These are phyloP conservation scores for Orbilia quercus DNA, from an alignment of 2,329 filamentous ascomycete genomes.

Conservation along the genomic window DNA sequence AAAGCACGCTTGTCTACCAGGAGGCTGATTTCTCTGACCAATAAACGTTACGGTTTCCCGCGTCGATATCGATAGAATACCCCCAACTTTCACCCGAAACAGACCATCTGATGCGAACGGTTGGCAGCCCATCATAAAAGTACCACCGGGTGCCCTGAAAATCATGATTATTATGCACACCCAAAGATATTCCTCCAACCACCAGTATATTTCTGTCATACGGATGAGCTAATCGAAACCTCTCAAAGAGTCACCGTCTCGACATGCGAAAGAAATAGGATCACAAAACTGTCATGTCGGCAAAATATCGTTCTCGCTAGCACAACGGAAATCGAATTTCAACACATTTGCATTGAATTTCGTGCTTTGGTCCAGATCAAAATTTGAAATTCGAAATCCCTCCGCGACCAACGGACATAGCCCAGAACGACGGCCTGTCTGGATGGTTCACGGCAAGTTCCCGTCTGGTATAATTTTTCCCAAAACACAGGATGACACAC, in stretches of 20 bases:
- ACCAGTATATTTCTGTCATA: slow-evolving; percentile 17
- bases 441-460: slow-evolving; percentile 8
- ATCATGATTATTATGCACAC: slow-evolving; percentile 7
- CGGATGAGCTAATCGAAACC: slow-evolving; percentile 37
- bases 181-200: slow-evolving; percentile 15
- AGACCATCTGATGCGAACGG: slow-evolving; percentile 28
- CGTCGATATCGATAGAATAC: slow-evolving; percentile 16
- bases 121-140: slow-evolving; percentile 11
- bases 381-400: too few relatives aligned
- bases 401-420: background rate
- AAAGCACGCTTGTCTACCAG: background rate
- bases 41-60: slow-evolving; percentile 29
- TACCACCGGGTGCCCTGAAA: slow-evolving; percentile 17
- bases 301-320: background rate
- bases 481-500: slow-evolving; percentile 31
- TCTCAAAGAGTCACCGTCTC: slow-evolving; percentile 7
- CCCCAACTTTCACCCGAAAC: slow-evolving; percentile 25
- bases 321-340: background rate
- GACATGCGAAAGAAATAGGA: slow-evolving; percentile 10
- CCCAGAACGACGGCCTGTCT: background rate
- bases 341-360: background rate
- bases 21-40: slow-evolving; percentile 38
- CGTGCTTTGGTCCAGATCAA: background rate
- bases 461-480: slow-evolving; percentile 5
- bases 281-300: background rate